Evolutionary conservation across 75 land plant species (phyloP).

Genomic region (Picea sitchensis): DNA sequence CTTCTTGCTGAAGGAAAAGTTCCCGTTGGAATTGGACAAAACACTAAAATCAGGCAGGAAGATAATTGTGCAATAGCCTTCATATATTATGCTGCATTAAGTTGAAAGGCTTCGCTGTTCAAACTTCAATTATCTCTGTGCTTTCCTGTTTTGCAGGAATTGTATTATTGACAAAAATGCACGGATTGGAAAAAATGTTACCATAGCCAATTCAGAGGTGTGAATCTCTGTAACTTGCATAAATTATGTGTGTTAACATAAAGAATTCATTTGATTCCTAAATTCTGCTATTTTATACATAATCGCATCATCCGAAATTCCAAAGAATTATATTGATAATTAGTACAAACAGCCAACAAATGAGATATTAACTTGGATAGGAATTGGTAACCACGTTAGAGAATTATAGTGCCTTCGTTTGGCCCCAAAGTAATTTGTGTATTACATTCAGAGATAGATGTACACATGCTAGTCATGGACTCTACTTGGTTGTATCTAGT

Average conservation of each 20-base stretch:
- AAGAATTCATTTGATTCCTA: background rate
- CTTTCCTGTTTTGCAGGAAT: conserved; percentile 35
- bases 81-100: background rate
- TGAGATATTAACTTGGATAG: background rate
- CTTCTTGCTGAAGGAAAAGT: conserved; percentile 38
- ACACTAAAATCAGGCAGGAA: conserved; percentile 35
- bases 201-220: conserved; percentile 81
- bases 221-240: background rate
- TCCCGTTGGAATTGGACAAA: conserved; percentile 35
- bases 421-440: background rate
- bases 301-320: background rate
- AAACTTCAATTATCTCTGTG: background rate
- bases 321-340: background rate
- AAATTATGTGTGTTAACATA: background rate
- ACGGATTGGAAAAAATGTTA: conserved; percentile 85
- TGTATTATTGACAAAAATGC: conserved; percentile 97
- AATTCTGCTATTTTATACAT: background rate
- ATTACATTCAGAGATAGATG: background rate
- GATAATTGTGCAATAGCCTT: background rate
- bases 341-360: background rate
- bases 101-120: background rate
- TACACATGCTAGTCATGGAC: background rate
- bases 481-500: too few species aligned
- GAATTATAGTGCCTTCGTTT: background rate
- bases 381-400: background rate